Evolutionary conservation across 108 stramenopile species (phyloP).

Genomic region (Nitzschia inconspicua): DNA sequence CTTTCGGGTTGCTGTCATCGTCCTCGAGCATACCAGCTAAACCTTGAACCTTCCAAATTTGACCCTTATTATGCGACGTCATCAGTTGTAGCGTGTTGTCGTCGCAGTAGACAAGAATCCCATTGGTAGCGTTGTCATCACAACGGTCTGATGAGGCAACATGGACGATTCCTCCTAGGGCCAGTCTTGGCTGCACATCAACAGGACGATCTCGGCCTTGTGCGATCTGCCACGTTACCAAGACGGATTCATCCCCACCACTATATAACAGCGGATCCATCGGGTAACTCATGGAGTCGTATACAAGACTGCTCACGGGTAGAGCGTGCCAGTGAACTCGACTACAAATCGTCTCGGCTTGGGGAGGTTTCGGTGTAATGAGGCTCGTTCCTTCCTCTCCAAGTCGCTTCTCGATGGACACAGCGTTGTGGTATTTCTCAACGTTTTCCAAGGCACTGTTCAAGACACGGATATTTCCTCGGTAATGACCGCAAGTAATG

Average conservation of each 20-base stretch:
- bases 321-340: constrained; percentile 82
- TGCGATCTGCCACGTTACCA: constrained; percentile 77
- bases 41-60: constrained; percentile 64
- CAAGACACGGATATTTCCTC: constrained; percentile 55
- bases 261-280: constrained; percentile 51
- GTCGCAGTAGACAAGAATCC: constrained; percentile 51
- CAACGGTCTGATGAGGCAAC: constrained; percentile 4
- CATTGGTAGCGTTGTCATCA: constrained; percentile 17
- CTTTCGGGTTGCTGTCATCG: background rate
- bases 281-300: constrained; percentile 22
- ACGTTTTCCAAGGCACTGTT: constrained; percentile 43
- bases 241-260: constrained; percentile 74
- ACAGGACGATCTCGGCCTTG: constrained; percentile 54
- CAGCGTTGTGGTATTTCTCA: constrained; percentile 30
- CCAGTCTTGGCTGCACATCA: constrained; percentile 58
- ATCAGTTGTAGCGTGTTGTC: constrained; percentile 74
- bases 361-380: constrained; percentile 36
- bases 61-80: constrained; percentile 50
- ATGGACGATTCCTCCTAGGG: constrained; percentile 60
- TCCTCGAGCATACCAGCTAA: constrained; percentile 30
- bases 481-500: constrained; percentile 42
- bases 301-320: constrained; percentile 55
- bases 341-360: constrained; percentile 34
- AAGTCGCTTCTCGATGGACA: background rate
- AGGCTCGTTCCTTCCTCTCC: background rate